phyloP scores from a whole-genome alignment of 768 basidiomycete species.

The Termitomyces titanicus region DNA sequence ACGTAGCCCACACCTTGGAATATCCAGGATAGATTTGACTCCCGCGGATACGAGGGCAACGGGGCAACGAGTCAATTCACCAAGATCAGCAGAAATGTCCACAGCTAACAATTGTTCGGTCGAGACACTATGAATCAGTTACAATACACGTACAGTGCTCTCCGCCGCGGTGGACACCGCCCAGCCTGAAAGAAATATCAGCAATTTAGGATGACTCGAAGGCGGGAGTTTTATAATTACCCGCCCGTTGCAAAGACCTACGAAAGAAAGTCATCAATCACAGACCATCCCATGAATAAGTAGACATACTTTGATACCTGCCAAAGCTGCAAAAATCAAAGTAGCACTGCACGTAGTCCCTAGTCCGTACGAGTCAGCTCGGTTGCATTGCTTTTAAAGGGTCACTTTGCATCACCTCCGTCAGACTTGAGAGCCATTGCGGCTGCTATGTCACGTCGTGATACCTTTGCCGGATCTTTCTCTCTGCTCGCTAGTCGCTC shows the following conservation, averaged over 20 bases:
- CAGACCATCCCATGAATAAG: too few relatives aligned
- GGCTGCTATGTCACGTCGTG: slow-evolving; percentile 76
- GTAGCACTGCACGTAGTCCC: slow-evolving; percentile 74
- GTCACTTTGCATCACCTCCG: slow-evolving; percentile 52
- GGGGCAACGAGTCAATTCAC: slow-evolving; percentile 84
- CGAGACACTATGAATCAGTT: background rate
- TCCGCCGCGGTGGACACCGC: slow-evolving; percentile 71
- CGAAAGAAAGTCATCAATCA: slow-evolving; percentile 33
- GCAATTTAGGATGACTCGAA: background rate
- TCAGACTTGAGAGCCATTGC: slow-evolving; percentile 64
- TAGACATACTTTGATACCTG: slow-evolving; percentile 73
- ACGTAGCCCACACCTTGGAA: slow-evolving; percentile 57
- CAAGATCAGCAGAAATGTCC: slow-evolving; percentile 93
- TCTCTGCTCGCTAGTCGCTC: slow-evolving; percentile 58
- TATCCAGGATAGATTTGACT: slow-evolving; percentile 93
- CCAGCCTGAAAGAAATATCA: slow-evolving; percentile 43
- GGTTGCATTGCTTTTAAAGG: background rate
- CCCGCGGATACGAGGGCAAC: slow-evolving; percentile 93
- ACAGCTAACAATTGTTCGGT: slow-evolving; percentile 51
- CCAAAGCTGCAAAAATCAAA: slow-evolving; percentile 68
- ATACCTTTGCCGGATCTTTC: slow-evolving; percentile 58
- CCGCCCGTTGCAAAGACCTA: slow-evolving; percentile 93
- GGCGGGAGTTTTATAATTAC: slow-evolving; percentile 35
- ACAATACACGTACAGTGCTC: slow-evolving; percentile 31
- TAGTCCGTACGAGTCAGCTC: slow-evolving; percentile 17